Conservation (phyloP, 179 eudicot genomes). For the Heliamphora pulchella region DNA sequence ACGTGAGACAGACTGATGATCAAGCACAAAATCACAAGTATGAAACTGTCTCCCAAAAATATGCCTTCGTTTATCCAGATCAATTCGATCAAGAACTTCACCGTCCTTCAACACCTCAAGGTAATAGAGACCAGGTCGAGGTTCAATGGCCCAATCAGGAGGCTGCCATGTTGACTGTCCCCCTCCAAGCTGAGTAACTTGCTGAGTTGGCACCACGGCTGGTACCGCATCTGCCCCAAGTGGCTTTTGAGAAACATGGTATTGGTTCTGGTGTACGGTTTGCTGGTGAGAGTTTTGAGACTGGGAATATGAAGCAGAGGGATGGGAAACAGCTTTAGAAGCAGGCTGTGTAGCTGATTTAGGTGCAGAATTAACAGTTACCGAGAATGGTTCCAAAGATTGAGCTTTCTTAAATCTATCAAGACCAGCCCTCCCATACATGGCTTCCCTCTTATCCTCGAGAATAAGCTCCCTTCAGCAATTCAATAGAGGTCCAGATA, state of each 20-base stretch:
- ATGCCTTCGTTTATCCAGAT: slow-evolving; percentile 65
- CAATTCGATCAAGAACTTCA: slow-evolving; percentile 54
- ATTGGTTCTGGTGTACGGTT: slow-evolving; percentile 22
- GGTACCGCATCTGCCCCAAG: slow-evolving; percentile 28
- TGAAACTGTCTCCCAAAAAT: slow-evolving; percentile 90
- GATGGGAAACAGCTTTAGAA: slow-evolving; percentile 22
- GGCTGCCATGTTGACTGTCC: slow-evolving; percentile 94
- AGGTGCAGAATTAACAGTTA: slow-evolving; percentile 32
- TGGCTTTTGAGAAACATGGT: slow-evolving; percentile 27
- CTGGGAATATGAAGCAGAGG: slow-evolving; percentile 20
- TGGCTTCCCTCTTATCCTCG: slow-evolving; percentile 18
- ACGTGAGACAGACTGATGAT: slow-evolving; percentile 96
- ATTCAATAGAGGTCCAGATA: not conserved
- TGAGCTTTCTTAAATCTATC: slow-evolving; percentile 95
- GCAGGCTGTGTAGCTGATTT: slow-evolving; percentile 28
- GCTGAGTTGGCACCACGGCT: slow-evolving; percentile 28
- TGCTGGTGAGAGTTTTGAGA: slow-evolving; percentile 23
- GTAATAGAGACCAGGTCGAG: slow-evolving; percentile 73
- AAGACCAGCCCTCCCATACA: slow-evolving; percentile 91
- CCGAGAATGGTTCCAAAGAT: slow-evolving; percentile 76
- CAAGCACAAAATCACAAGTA: slow-evolving; percentile 86
- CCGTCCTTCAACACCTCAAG: slow-evolving; percentile 94
- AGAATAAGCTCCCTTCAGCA: slow-evolving; percentile 12
- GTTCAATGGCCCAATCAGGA: slow-evolving; percentile 98
- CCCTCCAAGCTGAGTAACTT: slow-evolving; percentile 66